Evolutionary conservation across 305 asterid species (phyloP), one percentile per base, ranked within the genome.

Genomic region (Coffea humblotiana): DNA sequence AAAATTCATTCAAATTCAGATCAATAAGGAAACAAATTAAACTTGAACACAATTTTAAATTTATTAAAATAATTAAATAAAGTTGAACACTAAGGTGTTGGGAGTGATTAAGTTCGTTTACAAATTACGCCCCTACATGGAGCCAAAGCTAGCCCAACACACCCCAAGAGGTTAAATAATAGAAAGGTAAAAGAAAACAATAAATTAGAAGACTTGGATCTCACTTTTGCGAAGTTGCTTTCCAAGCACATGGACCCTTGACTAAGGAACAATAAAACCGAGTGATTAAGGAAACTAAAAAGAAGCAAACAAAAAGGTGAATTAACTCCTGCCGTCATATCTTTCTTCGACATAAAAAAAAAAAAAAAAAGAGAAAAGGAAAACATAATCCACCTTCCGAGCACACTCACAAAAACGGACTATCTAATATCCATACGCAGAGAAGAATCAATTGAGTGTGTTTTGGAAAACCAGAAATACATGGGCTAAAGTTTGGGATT

Each of bases 401-500:
- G 35, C 74, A 16, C 71, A 35, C 37, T 52, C 0, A 6, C 48
- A 45, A 32, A 49, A 74, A 32, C 61, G 63, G 10, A 27, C n/a
- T 56, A 74, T 74, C 52, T 58, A 68, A 19, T 45, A 35, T 47
- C 56, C 2, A 73, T 61, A 74, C 71, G 29, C 75, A 40, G 37
- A 11, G 67, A 4, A 21, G 71, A 72, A 70, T 47, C 32, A 47
- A 10, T 71, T 16, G 72, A 47, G 75, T 43, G 71, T 79, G 83
- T 65, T 40, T 71, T 47, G 65, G 29, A n/a, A 74, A 74, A 54
- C 68, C 52, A 25, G 43, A 27, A 69, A 56, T 64, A 23, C 71
- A 80, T 80, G 83, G 80, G 81, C 79, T 75, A 75, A 73, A 79
- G 76, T 78, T 74, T 77, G 65, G 14, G 18, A 58, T 73, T 19